These are phyloP conservation scores for Scheffersomyces segobiensis DNA, from an alignment of 1,139 yeast genomes.

Conservation along the genomic window DNA sequence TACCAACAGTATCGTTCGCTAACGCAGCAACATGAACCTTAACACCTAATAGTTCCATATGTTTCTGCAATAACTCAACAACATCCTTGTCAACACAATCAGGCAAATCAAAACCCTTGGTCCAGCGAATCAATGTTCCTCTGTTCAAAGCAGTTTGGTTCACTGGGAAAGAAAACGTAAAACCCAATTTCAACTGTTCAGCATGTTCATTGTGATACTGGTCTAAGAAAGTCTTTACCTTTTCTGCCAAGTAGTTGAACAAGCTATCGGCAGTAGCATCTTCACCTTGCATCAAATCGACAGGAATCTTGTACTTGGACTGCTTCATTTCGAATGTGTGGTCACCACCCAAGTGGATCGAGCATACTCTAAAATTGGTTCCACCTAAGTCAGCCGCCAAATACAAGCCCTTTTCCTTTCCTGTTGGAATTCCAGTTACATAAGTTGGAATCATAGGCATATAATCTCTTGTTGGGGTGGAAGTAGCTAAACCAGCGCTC, in stretches of 20 bases:
- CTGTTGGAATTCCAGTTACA: constrained; percentile 79
- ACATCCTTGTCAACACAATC: constrained; percentile 86
- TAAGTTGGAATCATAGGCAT: constrained; percentile 91
- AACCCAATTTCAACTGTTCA: constrained; percentile 63
- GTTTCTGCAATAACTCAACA: constrained; percentile 67
- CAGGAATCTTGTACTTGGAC: constrained; percentile 71
- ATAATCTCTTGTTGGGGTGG: constrained; percentile 39
- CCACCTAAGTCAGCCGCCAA: constrained; percentile 90
- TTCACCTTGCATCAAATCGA: constrained; percentile 53
- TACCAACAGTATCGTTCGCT: constrained; percentile 94
- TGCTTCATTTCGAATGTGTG: constrained; percentile 74
- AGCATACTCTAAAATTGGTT: constrained; percentile 86
- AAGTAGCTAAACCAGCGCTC: constrained; percentile 53
- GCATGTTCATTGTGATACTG: constrained; percentile 57
- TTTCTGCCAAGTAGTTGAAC: constrained; percentile 71
- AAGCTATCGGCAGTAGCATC: constrained; percentile 56
- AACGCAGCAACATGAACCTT: constrained; percentile 83
- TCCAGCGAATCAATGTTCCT: constrained; percentile 89
- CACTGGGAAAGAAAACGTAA: constrained; percentile 91
- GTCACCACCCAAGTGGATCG: constrained; percentile 76
- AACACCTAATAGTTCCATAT: constrained; percentile 55
- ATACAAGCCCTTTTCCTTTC: constrained; percentile 73
- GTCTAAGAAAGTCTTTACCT: constrained; percentile 60
- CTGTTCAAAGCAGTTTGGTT: constrained; percentile 75
- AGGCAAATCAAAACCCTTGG: constrained; percentile 85